A percentile compares a stretch with the other conserved stretches of the same genome.
phyloP scores from a whole-genome alignment of 2,329 filamentous ascomycete species.

The Fusarium illudens region DNA sequence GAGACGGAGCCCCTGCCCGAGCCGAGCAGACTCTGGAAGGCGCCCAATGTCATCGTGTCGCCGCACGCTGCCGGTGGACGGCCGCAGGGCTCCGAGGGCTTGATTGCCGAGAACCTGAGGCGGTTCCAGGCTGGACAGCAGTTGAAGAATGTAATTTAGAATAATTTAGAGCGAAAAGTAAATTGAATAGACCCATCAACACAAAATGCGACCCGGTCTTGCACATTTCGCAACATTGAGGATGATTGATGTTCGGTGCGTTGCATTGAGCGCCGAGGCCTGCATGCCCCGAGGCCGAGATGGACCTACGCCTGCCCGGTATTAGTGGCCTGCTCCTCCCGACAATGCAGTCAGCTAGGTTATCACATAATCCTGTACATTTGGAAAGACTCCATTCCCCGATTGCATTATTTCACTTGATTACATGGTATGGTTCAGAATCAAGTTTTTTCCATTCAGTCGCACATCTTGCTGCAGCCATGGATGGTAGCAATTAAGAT shows the following conservation, averaged over 20 bases:
- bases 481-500: too few relatives aligned
- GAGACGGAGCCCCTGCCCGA: conserved; percentile 56
- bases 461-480: not conserved
- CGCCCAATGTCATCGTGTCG: conserved; percentile 62
- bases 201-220: not conserved
- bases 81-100: conserved; percentile 65
- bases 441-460: not conserved
- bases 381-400: too few relatives aligned
- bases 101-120: conserved; percentile 69
- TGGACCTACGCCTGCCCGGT: not conserved
- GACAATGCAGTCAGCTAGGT: not conserved
- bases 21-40: conserved; percentile 57
- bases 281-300: not conserved
- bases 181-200: not conserved
- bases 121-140: conserved; percentile 66
- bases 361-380: not conserved
- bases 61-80: conserved; percentile 68
- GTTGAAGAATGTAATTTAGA: conserved; percentile 61
- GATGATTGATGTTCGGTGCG: not conserved
- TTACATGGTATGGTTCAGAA: not conserved
- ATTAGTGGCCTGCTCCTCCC: not conserved
- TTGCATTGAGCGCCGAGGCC: not conserved
- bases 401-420: too few relatives aligned
- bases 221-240: not conserved
- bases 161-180: conserved; percentile 12